Evolutionary conservation across 2,329 filamentous ascomycete species (phyloP).

Genomic region (Venturia asperata): DNA sequence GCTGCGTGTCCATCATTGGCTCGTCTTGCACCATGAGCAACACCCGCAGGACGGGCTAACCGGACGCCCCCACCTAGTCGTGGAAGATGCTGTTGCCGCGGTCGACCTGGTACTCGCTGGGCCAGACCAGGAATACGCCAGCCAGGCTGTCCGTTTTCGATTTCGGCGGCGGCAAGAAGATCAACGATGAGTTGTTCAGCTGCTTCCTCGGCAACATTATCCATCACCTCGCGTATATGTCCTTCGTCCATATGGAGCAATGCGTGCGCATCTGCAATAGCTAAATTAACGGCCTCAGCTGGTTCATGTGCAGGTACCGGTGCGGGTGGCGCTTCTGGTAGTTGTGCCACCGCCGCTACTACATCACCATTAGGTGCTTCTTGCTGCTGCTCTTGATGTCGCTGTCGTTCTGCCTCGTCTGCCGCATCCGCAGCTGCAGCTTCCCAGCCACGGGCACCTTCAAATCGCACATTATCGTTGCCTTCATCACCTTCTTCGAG

Average conservation of each 20-base stretch:
- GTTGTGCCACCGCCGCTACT: neutral
- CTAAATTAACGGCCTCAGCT: neutral
- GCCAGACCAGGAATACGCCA: neutral
- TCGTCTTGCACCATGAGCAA: neutral
- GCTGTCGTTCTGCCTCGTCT: neutral
- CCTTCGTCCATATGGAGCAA: neutral
- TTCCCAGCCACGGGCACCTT: conserved; percentile 10
- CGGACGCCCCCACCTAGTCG: neutral
- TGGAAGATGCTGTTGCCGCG: neutral
- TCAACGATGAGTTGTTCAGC: neutral
- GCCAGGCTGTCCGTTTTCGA: neutral
- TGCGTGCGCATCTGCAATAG: neutral
- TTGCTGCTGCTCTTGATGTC: neutral
- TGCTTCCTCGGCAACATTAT: neutral
- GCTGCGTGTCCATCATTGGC: neutral
- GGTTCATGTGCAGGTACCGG: neutral
- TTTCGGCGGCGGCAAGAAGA: neutral
- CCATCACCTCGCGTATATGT: neutral
- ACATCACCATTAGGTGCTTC: neutral
- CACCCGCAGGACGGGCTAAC: neutral
- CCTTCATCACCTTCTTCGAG: conserved; percentile 66
- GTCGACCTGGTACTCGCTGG: neutral
- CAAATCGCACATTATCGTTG: conserved; percentile 24
- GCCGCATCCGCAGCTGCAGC: conserved; percentile 8
- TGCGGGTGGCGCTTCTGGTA: neutral